Evolutionary conservation across 257 asterid genomes (phyloP).

Genomic region (Solanum arcanum): DNA sequence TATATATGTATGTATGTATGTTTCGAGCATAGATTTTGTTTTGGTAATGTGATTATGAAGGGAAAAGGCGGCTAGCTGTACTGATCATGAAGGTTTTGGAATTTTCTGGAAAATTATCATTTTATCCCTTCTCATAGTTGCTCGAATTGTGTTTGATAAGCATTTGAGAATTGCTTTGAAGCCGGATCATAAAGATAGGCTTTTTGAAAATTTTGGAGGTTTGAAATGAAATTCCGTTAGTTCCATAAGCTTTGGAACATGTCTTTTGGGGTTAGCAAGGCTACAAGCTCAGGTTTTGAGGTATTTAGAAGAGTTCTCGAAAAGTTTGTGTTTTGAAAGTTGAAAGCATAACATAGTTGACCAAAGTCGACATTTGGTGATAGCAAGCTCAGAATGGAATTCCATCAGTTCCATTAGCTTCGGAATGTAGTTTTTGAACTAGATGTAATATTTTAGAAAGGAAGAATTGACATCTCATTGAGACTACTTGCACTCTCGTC

Average conservation of each 20-base stretch:
- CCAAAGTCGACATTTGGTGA: too few relatives aligned
- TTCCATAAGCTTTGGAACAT: not conserved
- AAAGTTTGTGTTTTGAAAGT: not conserved
- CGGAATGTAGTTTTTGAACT: too few relatives aligned
- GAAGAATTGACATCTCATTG: too few relatives aligned
- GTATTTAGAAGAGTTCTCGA: not conserved
- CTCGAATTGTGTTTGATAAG: not conserved
- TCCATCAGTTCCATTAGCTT: too few relatives aligned
- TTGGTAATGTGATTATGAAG: not conserved
- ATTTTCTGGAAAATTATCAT: too few relatives aligned
- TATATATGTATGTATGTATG: not conserved
- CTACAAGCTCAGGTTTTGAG: not conserved
- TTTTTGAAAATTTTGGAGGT: not conserved
- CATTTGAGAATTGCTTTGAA: not conserved
- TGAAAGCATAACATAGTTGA: not conserved
- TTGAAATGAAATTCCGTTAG: not conserved
- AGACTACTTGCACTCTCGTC: too few relatives aligned
- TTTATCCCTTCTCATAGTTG: not conserved
- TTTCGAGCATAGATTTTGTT: not conserved
- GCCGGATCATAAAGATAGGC: not conserved
- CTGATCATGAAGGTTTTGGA: not conserved
- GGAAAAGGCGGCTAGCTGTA: not conserved
- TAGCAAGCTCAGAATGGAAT: too few relatives aligned
- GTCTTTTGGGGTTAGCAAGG: not conserved
- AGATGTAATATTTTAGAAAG: too few relatives aligned